Percentiles rank a stretch among this genome's conserved stretches.
phyloP scores from a whole-genome alignment of 2,329 filamentous ascomycete genomes.

The Pyrenochaeta sp. region DNA sequence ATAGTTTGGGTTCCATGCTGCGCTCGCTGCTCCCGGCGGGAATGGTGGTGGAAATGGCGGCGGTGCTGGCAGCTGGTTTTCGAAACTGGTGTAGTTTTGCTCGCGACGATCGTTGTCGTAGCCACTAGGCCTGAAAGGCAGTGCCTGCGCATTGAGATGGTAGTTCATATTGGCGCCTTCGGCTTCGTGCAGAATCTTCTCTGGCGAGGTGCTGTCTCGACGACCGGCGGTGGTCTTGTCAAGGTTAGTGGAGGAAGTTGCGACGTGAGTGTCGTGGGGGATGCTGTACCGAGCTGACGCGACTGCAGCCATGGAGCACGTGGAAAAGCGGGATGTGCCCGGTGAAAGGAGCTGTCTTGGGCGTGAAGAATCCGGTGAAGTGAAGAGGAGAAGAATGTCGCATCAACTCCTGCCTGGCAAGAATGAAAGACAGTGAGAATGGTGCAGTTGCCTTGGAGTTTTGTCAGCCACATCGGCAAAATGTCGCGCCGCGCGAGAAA shows the following conservation, averaged over 20 bases:
- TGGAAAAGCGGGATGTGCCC: conserved; percentile 18
- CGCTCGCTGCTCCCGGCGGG: conserved; percentile 10
- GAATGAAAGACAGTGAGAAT: conserved; percentile 7
- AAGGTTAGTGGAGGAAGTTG: conserved; percentile 37
- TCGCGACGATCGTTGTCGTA: conserved; percentile 14
- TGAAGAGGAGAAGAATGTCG: conserved; percentile 8
- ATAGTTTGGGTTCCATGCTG: conserved; percentile 16
- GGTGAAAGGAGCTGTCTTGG: conserved; percentile 11
- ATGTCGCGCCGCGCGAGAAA: conserved; percentile 10
- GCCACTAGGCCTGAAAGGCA: conserved; percentile 29
- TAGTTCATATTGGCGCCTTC: conserved; percentile 31
- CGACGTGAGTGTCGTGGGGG: conserved; percentile 32
- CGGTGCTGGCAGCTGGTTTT: conserved; percentile 13
- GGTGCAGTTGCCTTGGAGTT: conserved; percentile 14
- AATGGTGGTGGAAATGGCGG: conserved; percentile 6
- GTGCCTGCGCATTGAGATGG: conserved; percentile 27
- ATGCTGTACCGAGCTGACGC: conserved; percentile 34
- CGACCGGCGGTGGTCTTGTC: conserved; percentile 33
- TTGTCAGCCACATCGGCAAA: conserved; percentile 20
- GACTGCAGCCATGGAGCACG: conserved; percentile 37
- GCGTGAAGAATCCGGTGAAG: conserved; percentile 19
- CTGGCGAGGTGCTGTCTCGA: conserved; percentile 23
- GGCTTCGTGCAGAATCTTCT: conserved; percentile 12
- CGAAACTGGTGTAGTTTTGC: conserved; percentile 18
- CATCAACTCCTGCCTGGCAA: conserved; percentile 8